Percentiles rank a stretch among this genome's conserved stretches.
These are phyloP conservation scores for Baeospora myosura DNA, from an alignment of 1,284 basidiomycete genomes.

Conservation along the genomic window DNA sequence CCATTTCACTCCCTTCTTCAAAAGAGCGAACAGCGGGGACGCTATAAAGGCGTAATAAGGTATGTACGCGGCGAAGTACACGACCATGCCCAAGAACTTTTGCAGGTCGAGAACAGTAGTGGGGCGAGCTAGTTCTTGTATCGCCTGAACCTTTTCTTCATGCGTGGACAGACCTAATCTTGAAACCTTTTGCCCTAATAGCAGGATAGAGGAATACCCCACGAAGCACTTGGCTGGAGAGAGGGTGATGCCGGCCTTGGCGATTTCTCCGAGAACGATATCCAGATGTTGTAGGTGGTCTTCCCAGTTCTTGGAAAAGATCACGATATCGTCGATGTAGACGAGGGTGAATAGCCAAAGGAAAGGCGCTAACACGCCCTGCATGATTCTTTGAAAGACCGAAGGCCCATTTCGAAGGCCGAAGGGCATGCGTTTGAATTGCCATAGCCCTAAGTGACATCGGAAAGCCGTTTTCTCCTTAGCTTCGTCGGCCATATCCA, in stretches of 20 bases:
- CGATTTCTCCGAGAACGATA: neutral
- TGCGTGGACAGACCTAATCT: conserved; percentile 23
- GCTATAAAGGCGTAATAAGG: conserved; percentile 22
- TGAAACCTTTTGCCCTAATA: conserved; percentile 6
- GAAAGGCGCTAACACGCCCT: conserved; percentile 18
- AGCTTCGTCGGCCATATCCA: conserved; percentile 17
- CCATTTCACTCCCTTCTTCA: conserved; percentile 9
- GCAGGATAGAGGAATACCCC: conserved; percentile 1
- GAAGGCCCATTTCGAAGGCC: conserved; percentile 24
- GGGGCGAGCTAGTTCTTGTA: conserved; percentile 18
- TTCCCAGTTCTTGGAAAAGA: conserved; percentile 9
- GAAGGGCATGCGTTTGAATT: conserved; percentile 26
- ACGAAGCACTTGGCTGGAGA: conserved; percentile 1
- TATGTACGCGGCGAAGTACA: conserved; percentile 25
- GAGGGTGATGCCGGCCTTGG: neutral
- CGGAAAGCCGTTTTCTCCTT: conserved; percentile 21
- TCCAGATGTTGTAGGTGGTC: neutral
- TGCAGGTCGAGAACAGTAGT: conserved; percentile 14
- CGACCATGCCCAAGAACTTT: conserved; percentile 24
- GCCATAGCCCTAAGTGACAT: conserved; percentile 21
- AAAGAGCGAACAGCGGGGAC: conserved; percentile 29
- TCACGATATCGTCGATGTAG: conserved; percentile 22
- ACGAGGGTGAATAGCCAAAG: conserved; percentile 23
- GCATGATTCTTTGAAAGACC: conserved; percentile 12
- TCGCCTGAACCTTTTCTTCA: conserved; percentile 23